phyloP scores from a whole-genome alignment of 805 yeast species.

The Teunomyces funiuensis region DNA sequence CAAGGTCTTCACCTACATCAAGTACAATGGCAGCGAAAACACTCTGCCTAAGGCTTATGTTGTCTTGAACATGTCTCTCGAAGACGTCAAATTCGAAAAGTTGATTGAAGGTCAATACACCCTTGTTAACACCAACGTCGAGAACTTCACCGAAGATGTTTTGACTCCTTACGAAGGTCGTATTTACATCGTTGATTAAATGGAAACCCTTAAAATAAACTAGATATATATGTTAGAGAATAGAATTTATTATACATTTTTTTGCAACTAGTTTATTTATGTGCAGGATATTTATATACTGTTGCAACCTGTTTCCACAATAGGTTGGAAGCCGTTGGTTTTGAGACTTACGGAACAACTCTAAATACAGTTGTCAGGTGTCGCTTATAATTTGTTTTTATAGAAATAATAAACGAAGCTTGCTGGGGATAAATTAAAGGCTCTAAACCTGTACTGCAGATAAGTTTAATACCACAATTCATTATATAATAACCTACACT shows the following conservation, averaged over 20 bases:
- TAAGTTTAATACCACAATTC: too few relatives aligned
- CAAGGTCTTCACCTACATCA: conserved; percentile 42
- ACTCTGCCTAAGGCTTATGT: conserved; percentile 26
- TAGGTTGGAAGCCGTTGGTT: too few relatives aligned
- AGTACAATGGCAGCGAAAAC: conserved; percentile 29
- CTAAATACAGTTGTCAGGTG: too few relatives aligned
- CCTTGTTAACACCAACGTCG: conserved; percentile 33
- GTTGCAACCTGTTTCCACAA: too few relatives aligned
- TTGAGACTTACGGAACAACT: too few relatives aligned
- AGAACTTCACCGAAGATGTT: conserved; percentile 18
- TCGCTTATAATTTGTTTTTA: too few relatives aligned
- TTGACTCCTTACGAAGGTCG: conserved; percentile 49
- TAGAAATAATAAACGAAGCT: too few relatives aligned
- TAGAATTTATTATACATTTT: not conserved
- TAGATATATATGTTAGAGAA: not conserved
- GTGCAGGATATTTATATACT: not conserved
- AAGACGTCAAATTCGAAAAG: conserved; percentile 28
- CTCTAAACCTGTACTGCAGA: not conserved
- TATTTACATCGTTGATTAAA: conserved; percentile 28
- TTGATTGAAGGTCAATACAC: conserved; percentile 26
- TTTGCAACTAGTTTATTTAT: not conserved
- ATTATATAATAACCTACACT: too few relatives aligned
- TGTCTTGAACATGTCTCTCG: conserved; percentile 44
- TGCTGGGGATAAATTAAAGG: not conserved
- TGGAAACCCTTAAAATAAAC: not conserved